Percentiles rank a stretch among this genome's conserved stretches.
Conservation (phyloP, 164 flowering plant species). For the Magnolia sinica region DNA sequence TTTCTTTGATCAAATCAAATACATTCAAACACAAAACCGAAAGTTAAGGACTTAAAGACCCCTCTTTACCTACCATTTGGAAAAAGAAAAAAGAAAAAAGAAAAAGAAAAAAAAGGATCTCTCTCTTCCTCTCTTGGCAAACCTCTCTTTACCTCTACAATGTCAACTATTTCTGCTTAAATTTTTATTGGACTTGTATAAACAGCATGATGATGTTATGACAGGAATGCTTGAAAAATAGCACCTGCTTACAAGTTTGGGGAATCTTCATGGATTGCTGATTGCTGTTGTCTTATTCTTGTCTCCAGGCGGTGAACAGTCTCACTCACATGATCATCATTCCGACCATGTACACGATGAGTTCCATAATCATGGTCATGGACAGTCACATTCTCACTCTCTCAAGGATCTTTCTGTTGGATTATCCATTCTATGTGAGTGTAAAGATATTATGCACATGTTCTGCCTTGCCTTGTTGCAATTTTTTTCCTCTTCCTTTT, state of each 20-base stretch:
- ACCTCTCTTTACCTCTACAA: neutral
- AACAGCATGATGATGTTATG: neutral
- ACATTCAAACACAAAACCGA: neutral
- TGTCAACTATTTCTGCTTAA: neutral
- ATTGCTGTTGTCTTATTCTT: slow-evolving; percentile 5
- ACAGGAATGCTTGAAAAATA: neutral
- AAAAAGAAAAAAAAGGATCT: too few species aligned
- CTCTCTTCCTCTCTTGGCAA: too few species aligned
- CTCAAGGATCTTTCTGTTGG: slow-evolving; percentile 89
- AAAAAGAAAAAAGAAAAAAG: too few species aligned
- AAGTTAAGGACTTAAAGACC: too few species aligned
- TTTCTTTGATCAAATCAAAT: neutral
- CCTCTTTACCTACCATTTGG: too few species aligned
- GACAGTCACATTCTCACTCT: slow-evolving; percentile 65
- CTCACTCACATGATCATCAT: slow-evolving; percentile 57
- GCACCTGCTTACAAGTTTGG: neutral
- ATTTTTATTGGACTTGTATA: neutral
- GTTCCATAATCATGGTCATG: slow-evolving; percentile 28
- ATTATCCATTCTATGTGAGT: slow-evolving; percentile 74
- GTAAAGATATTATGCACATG: neutral
- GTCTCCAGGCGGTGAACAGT: slow-evolving; percentile 73
- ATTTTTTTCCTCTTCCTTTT: neutral
- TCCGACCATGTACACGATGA: slow-evolving; percentile 45
- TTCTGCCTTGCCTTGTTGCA: neutral
- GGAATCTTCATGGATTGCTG: neutral